A percentile compares a stretch with the other conserved stretches of the same genome.
Conservation (phyloP, 2,329 filamentous ascomycete species). For the Penicillium sp. region DNA sequence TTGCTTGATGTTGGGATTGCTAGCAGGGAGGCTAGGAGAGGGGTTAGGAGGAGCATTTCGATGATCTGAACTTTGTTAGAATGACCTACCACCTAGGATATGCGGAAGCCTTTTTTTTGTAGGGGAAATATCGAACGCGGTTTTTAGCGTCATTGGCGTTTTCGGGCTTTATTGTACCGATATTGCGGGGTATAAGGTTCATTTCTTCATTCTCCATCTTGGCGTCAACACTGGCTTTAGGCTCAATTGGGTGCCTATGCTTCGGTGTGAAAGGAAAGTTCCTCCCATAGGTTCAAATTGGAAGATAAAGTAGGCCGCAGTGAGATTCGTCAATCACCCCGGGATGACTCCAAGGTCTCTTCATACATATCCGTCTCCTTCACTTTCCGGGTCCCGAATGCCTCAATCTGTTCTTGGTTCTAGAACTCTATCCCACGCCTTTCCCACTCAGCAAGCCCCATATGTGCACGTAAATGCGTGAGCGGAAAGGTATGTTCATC, state of each 20-base stretch:
- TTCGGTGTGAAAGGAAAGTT: too few species aligned
- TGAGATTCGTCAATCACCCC: too few species aligned
- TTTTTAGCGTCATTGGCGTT: neutral
- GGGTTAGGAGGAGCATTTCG: neutral
- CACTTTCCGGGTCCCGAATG: conserved; percentile 28
- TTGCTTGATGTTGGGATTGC: conserved; percentile 34
- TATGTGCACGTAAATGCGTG: conserved; percentile 24
- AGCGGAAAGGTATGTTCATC: conserved; percentile 33
- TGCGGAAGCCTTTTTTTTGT: neutral
- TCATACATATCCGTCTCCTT: conserved; percentile 31
- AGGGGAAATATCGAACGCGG: neutral
- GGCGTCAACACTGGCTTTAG: neutral
- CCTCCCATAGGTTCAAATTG: too few species aligned
- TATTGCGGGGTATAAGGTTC: conserved; percentile 6
- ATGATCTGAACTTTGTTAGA: neutral
- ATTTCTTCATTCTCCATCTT: neutral
- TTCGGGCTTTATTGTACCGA: conserved; percentile 10
- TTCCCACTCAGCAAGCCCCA: conserved; percentile 21
- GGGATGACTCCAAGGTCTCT: conserved; percentile 30
- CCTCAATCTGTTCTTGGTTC: conserved; percentile 19
- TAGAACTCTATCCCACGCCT: conserved; percentile 22
- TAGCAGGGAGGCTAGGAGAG: conserved; percentile 3
- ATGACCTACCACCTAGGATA: too few species aligned
- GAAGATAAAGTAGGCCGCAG: too few species aligned
- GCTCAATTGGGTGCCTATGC: neutral